phyloP scores from a whole-genome alignment of 169 alveolate genomes.

The Plasmodium berghei region DNA sequence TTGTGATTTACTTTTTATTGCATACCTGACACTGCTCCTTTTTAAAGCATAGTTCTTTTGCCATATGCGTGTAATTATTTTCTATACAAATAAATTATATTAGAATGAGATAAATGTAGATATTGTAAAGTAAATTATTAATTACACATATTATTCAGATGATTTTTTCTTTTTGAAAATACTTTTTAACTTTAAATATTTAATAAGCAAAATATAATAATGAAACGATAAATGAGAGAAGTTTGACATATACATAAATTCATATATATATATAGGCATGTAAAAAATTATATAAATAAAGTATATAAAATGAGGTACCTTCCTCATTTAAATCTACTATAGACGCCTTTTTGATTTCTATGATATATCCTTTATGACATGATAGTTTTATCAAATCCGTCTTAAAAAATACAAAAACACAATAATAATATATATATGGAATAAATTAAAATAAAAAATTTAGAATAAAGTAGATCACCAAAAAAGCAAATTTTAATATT shows the following conservation, averaged over 20 bases:
- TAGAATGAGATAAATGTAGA: no score
- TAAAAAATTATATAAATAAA: neutral
- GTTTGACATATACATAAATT: neutral
- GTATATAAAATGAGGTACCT: constrained; percentile 27
- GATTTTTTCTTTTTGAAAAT: no score
- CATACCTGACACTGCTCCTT: constrained; percentile 70
- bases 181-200: no score
- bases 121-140: neutral
- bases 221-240: no score
- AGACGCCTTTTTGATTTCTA: constrained; percentile 47
- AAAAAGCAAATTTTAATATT: neutral
- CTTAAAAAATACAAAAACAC: constrained; percentile 13
- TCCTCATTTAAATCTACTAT: constrained; percentile 63
- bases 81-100: constrained; percentile 11
- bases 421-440: neutral
- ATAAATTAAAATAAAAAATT: neutral
- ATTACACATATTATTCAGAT: neutral
- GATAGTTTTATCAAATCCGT: constrained; percentile 36
- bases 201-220: no score
- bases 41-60: constrained; percentile 47
- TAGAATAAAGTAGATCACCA: neutral
- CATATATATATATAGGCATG: neutral
- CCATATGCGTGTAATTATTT: constrained; percentile 68
- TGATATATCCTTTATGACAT: constrained; percentile 65
- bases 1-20: neutral